Evolutionary conservation across 1,284 basidiomycete genomes (phyloP).

Genomic region (Cryptococcus sp.): DNA sequence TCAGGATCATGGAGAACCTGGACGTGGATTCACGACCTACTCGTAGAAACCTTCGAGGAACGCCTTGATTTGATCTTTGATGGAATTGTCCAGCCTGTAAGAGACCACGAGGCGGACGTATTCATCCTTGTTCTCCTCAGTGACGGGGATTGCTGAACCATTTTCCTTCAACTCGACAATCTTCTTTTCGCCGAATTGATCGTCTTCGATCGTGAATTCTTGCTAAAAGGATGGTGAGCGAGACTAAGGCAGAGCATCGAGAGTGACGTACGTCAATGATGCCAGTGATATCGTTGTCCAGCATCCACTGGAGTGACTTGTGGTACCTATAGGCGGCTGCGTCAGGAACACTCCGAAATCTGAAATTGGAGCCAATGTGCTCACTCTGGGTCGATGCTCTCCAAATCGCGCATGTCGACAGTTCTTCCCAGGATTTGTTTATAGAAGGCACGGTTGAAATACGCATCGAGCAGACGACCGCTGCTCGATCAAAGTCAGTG

Average conservation of each 20-base stretch:
- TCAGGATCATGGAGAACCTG: constrained; percentile 57
- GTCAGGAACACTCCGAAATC: constrained; percentile 6
- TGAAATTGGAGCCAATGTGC: constrained; percentile 31
- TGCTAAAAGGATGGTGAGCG: constrained; percentile 30
- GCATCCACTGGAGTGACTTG: constrained; percentile 55
- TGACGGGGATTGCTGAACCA: constrained; percentile 79
- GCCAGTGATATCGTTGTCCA: constrained; percentile 53
- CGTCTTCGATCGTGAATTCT: constrained; percentile 55
- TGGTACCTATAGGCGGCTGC: constrained; percentile 40
- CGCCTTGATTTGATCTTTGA: constrained; percentile 93
- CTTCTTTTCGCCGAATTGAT: constrained; percentile 83
- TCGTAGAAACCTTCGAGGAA: constrained; percentile 93
- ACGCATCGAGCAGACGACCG: constrained; percentile 92
- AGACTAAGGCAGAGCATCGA: not conserved
- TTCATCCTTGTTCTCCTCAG: constrained; percentile 93
- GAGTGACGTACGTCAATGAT: constrained; percentile 45
- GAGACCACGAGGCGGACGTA: constrained; percentile 81
- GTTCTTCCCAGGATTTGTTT: constrained; percentile 87
- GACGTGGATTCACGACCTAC: constrained; percentile 45
- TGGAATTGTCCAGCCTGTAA: constrained; percentile 90
- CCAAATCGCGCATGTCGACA: constrained; percentile 89
- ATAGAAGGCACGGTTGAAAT: constrained; percentile 95
- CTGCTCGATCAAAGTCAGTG: constrained; percentile 75
- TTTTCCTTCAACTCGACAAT: constrained; percentile 82
- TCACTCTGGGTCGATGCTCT: constrained; percentile 92